Base-by-base conservation (phyloP, 139 green algal species). In the Chlorella sp. region DNA sequence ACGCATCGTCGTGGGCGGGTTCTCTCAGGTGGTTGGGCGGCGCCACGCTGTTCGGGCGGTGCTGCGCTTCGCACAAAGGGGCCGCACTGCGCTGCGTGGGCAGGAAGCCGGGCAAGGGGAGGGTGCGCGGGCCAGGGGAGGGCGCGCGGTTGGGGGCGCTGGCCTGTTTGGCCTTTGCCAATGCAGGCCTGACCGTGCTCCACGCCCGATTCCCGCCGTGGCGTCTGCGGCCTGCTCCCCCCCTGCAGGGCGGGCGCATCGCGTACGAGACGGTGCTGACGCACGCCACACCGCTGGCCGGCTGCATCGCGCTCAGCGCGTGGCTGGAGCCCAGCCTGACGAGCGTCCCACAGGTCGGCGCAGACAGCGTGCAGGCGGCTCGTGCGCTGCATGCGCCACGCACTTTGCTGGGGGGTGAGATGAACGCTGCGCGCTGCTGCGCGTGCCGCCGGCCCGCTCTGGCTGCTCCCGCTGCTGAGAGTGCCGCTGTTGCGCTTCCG, bases 281-380 rank as follows among this genome's bases (percentile, higher is more conserved):
- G 31, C 56, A 72, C 42, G 8, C 59, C 4, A 29, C 67, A 27
- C 66, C 51, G n/a, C 40, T 88, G 71, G 83, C 76, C 21, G 83
- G 81, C 67, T 87, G 77, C 48, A 33, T 77, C 1, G 83, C 73
- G 33, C 36, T 87, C 14, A 80, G 59, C 42, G 87, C 81, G 1
- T 88, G 83, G 83, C 60, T 88, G n/a, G 83, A 87, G 66, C 76
- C 76, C 12, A 73, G 59, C 15, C 38, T 67, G n/a, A 56, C 31
- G 41, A 38, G 66, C 3, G 73, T 77, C 17, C 17, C 48, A 58
- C 48, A 17, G 17, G 17, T 21, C 17, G 48, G 48, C 21, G 48
- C 48, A 58, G 17, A 58, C 17, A 58, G 48, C 21, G 48, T n/a
- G 17, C 48, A 17, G 17, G 21, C 17, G 48, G 48, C 48, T 17